Percentiles rank a stretch among this genome's conserved stretches.
Conservation (phyloP, 2,329 filamentous ascomycete species). For the Penicillium sp. region DNA sequence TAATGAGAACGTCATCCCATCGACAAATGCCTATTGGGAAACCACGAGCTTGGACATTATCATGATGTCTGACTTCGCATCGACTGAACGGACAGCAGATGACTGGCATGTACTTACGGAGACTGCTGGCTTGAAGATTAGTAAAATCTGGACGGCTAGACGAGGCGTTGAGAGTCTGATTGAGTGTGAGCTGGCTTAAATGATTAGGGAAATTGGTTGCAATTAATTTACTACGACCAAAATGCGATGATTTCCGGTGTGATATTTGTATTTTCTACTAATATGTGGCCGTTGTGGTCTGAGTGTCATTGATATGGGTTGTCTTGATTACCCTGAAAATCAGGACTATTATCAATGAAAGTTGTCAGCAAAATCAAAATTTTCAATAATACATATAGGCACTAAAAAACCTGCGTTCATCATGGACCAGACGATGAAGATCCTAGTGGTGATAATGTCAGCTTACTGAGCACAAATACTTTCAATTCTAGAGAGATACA, state of each 20-base stretch:
- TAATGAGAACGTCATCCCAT: constrained; percentile 49
- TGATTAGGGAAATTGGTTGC: not conserved
- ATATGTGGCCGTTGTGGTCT: too few relatives aligned
- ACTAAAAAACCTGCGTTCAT: too few relatives aligned
- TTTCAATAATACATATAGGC: too few relatives aligned
- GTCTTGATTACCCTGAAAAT: too few relatives aligned
- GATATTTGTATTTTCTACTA: too few relatives aligned
- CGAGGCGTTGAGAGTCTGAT: constrained; percentile 30
- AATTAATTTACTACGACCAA: too few relatives aligned
- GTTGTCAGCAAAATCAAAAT: too few relatives aligned
- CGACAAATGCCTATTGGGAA: constrained; percentile 38
- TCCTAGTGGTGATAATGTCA: not conserved
- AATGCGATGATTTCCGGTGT: too few relatives aligned
- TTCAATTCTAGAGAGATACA: not conserved
- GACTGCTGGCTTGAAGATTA: constrained; percentile 42
- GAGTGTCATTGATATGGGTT: too few relatives aligned
- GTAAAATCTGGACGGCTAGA: constrained; percentile 35
- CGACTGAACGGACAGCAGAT: constrained; percentile 44
- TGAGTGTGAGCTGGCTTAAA: constrained; percentile 22
- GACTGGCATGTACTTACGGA: constrained; percentile 43
- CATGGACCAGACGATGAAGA: too few relatives aligned
- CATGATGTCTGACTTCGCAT: constrained; percentile 48
- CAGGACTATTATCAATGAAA: too few relatives aligned
- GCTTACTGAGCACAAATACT: too few relatives aligned
- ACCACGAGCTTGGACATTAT: constrained; percentile 44